These are phyloP conservation scores for Hansfordia pulvinata DNA, from an alignment of 2,329 filamentous ascomycete species.

Conservation along the genomic window DNA sequence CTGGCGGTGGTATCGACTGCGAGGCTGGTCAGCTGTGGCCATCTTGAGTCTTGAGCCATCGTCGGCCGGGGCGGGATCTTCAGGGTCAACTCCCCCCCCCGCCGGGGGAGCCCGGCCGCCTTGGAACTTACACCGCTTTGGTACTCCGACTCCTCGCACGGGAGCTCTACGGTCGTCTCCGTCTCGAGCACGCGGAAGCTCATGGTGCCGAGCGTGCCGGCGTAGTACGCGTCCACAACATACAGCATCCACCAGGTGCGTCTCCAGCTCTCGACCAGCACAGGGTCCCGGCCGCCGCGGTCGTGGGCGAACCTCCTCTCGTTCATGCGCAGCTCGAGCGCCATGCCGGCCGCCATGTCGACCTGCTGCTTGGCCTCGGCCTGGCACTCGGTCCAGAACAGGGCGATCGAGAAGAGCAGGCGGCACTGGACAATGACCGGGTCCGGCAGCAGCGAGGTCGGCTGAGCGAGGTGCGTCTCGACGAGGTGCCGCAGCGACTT, in stretches of 20 bases:
- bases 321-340: constrained; percentile 19
- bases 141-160: constrained; percentile 50
- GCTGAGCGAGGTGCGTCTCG: constrained; percentile 17
- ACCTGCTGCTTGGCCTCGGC: constrained; percentile 14
- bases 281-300: constrained; percentile 16
- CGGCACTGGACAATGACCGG: constrained; percentile 19
- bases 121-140: constrained; percentile 22
- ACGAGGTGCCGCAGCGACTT: constrained; percentile 3
- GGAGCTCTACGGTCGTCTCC: constrained; percentile 41
- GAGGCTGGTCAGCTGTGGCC: constrained; percentile 4
- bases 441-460: constrained; percentile 17
- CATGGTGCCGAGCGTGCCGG: constrained; percentile 14
- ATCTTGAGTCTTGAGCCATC: no score
- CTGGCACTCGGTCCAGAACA: constrained; percentile 16
- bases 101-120: no score
- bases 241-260: constrained; percentile 26
- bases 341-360: constrained; percentile 15
- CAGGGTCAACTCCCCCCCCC: no score
- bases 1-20: constrained; percentile 24
- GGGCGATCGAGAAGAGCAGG: constrained; percentile 15
- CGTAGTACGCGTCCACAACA: constrained; percentile 35
- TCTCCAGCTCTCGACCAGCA: constrained; percentile 24
- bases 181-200: constrained; percentile 21
- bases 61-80: no score
- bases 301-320: constrained; percentile 16